Evolutionary conservation across 2,329 filamentous ascomycete species (phyloP).

Genomic region (Sporothrix phasma): DNA sequence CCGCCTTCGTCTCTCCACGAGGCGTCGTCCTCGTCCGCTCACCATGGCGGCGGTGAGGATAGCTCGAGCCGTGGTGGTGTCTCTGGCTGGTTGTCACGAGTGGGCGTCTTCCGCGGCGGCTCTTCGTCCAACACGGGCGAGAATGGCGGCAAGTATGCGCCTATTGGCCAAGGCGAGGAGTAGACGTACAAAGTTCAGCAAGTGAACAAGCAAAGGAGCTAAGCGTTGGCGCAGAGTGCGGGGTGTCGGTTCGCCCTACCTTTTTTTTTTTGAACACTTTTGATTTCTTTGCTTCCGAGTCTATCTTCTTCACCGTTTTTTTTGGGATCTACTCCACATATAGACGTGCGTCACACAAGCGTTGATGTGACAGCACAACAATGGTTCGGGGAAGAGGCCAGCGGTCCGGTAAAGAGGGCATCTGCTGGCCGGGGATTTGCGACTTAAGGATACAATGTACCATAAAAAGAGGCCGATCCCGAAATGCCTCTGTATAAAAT

Average conservation of each 20-base stretch:
- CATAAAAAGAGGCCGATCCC: conserved; percentile 1
- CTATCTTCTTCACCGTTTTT: not conserved
- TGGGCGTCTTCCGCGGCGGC: conserved; percentile 31
- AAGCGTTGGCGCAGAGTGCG: not conserved
- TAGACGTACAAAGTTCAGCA: conserved; percentile 14
- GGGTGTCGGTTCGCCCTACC: conserved; percentile 4
- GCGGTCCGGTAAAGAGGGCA: not conserved
- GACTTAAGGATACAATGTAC: not conserved
- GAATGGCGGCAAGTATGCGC: conserved; percentile 30
- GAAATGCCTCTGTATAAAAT: not conserved
- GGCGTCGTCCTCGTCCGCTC: conserved; percentile 25
- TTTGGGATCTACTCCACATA: not conserved
- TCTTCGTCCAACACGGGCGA: conserved; percentile 24
- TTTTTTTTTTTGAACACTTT: not conserved
- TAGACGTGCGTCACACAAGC: conserved; percentile 2
- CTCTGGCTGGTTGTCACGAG: conserved; percentile 39
- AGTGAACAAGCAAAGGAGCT: not conserved
- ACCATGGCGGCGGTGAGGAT: conserved; percentile 24
- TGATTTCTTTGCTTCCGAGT: not conserved
- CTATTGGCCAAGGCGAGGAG: conserved; percentile 33
- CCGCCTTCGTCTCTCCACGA: conserved; percentile 54
- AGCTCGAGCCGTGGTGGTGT: conserved; percentile 30
- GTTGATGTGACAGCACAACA: not conserved
- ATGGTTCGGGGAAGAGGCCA: not conserved
- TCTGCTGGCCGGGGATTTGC: not conserved